Evolutionary conservation across 2,329 filamentous ascomycete species (phyloP).

Genomic region (Alternaria postmessia): DNA sequence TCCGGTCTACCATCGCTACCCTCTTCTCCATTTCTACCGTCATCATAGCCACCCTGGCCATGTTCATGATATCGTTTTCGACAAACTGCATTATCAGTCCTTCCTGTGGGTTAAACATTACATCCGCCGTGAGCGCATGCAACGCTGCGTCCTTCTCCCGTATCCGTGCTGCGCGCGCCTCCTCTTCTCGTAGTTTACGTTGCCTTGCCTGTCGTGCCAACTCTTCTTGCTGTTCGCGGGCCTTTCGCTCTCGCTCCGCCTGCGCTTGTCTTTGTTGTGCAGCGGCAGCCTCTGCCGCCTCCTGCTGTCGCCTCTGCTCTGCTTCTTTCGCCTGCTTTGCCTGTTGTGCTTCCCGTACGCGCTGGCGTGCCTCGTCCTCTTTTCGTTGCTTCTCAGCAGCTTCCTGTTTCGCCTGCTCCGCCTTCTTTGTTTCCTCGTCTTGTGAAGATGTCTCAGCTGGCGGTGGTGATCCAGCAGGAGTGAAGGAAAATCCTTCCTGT

Average conservation of each 20-base stretch:
- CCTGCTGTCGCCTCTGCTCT: constrained; percentile 17
- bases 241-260: constrained; percentile 22
- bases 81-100: constrained; percentile 58
- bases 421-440: constrained; percentile 10
- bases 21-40: constrained; percentile 44
- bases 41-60: constrained; percentile 47
- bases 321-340: constrained; percentile 23
- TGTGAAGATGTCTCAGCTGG: constrained; percentile 16
- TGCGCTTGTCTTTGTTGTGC: constrained; percentile 26
- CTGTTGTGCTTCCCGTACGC: constrained; percentile 22
- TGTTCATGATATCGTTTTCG: constrained; percentile 48
- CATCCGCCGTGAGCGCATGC: constrained; percentile 45
- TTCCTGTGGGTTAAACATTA: constrained; percentile 48
- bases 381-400: constrained; percentile 21
- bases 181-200: constrained; percentile 31
- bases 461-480: constrained; percentile 23
- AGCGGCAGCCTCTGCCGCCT: constrained; percentile 26
- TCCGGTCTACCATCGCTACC: constrained; percentile 28
- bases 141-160: constrained; percentile 34
- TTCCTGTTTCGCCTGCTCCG: constrained; percentile 21
- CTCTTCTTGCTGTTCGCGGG: constrained; percentile 31
- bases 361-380: constrained; percentile 20
- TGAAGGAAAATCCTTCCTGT: constrained; percentile 23
- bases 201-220: constrained; percentile 28
- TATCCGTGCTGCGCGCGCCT: constrained; percentile 22